Percentiles rank a stretch among this genome's conserved stretches.
These are phyloP conservation scores for Triticum urartu DNA, from an alignment of 176 grass and related monocot genomes.

Conservation along the genomic window DNA sequence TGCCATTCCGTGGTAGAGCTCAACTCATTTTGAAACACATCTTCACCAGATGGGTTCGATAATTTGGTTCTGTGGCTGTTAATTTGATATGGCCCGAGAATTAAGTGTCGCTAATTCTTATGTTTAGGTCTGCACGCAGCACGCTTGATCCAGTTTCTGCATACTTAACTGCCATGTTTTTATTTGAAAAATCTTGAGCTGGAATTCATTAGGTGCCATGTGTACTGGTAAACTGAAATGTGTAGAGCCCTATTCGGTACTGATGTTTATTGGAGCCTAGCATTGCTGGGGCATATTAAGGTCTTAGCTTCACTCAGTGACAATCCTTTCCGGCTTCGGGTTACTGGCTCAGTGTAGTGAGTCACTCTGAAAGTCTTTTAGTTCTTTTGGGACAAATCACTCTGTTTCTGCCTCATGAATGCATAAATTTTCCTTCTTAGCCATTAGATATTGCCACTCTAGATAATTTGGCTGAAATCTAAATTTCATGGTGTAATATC, in stretches of 20 bases:
- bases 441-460: neutral
- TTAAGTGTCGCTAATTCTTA: neutral
- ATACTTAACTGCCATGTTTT: neutral
- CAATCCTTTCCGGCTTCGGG: neutral
- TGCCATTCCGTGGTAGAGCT: neutral
- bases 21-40: neutral
- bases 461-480: neutral
- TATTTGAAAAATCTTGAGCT: neutral
- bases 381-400: neutral
- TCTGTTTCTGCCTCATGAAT: neutral
- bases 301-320: neutral
- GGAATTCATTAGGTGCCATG: neutral
- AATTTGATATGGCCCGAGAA: neutral
- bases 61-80: neutral
- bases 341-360: neutral
- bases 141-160: neutral
- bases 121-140: neutral
- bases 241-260: neutral
- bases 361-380: neutral
- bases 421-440: neutral
- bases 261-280: neutral
- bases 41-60: neutral
- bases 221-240: neutral
- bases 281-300: neutral
- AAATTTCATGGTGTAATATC: neutral